A percentile compares a stretch with the other conserved stretches of the same genome.
These are phyloP conservation scores for Didymella keratinophila DNA, from an alignment of 2,329 filamentous ascomycete species.

Conservation along the genomic window DNA sequence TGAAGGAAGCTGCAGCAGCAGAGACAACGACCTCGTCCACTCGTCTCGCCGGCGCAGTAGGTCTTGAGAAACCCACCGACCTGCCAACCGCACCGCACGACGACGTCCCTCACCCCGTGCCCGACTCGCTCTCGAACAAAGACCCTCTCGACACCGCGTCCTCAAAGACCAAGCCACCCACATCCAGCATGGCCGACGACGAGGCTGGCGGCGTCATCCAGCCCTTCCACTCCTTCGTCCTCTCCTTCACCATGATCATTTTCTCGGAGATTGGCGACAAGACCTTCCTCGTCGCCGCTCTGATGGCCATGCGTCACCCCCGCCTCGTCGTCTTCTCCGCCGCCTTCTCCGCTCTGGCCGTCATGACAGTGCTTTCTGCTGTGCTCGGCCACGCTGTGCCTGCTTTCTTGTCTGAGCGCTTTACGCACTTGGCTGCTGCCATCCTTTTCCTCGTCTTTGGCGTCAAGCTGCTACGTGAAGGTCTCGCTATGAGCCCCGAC, in stretches of 20 bases:
- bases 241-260: constrained; percentile 96
- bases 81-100: constrained; percentile 77
- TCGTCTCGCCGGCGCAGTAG: constrained; percentile 45
- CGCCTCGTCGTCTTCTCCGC: constrained; percentile 92
- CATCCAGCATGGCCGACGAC: constrained; percentile 49
- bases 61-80: constrained; percentile 74
- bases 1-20: constrained; percentile 27
- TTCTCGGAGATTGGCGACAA: constrained; percentile 98
- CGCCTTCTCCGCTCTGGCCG: constrained; percentile 87
- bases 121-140: constrained; percentile 68
- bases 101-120: constrained; percentile 75
- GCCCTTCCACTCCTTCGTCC: constrained; percentile 84
- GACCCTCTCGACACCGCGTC: constrained; percentile 58
- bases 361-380: constrained; percentile 95
- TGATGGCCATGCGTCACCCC: constrained; percentile 99
- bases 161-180: constrained; percentile 33
- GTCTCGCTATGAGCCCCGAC: constrained; percentile 84
- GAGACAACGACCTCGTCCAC: constrained; percentile 19
- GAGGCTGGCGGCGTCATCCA: constrained; percentile 71
- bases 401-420: constrained; percentile 84
- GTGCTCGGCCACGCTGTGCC: constrained; percentile 92
- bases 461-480: constrained; percentile 82
- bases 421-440: constrained; percentile 88
- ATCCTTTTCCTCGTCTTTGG: constrained; percentile 90
- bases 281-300: constrained; percentile 93